phyloP scores from a whole-genome alignment of 1,284 basidiomycete genomes.

The Sutorius eximius region DNA sequence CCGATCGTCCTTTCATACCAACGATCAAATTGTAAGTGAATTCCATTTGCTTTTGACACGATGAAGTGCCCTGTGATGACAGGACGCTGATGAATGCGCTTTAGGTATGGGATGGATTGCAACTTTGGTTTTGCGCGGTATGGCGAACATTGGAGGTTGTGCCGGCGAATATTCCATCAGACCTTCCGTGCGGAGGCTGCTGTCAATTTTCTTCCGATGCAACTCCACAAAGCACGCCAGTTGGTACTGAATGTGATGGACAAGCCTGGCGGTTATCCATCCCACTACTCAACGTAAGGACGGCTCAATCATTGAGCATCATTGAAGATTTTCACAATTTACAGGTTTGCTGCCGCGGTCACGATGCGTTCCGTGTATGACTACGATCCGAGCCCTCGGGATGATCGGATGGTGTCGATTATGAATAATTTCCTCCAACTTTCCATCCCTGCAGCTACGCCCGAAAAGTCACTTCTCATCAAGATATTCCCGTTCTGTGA shows the following conservation, averaged over 20 bases:
- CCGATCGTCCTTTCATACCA: slow-evolving; percentile 21
- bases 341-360: slow-evolving; percentile 18
- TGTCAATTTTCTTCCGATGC: slow-evolving; percentile 9
- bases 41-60: too few relatives aligned
- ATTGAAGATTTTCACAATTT: background rate
- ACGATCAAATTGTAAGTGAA: slow-evolving; percentile 16
- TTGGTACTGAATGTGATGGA: slow-evolving; percentile 16
- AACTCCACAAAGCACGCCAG: slow-evolving; percentile 19
- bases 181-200: slow-evolving; percentile 4
- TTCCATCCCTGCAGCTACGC: slow-evolving; percentile 5
- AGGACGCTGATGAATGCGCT: background rate
- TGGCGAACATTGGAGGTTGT: slow-evolving; percentile 17
- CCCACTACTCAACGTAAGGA: slow-evolving; percentile 17
- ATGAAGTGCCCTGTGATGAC: too few relatives aligned
- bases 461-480: slow-evolving; percentile 16
- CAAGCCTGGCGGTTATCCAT: slow-evolving; percentile 3
- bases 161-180: slow-evolving; percentile 19
- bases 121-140: slow-evolving; percentile 17
- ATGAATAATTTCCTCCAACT: slow-evolving; percentile 17
- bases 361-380: slow-evolving; percentile 23
- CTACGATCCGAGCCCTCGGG: slow-evolving; percentile 23
- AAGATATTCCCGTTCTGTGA: slow-evolving; percentile 22
- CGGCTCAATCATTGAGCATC: background rate
- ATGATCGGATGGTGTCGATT: slow-evolving; percentile 22
- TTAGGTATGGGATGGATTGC: slow-evolving; percentile 18